phyloP scores from a whole-genome alignment of 345 rosid genomes.

The Camelina sativa region DNA sequence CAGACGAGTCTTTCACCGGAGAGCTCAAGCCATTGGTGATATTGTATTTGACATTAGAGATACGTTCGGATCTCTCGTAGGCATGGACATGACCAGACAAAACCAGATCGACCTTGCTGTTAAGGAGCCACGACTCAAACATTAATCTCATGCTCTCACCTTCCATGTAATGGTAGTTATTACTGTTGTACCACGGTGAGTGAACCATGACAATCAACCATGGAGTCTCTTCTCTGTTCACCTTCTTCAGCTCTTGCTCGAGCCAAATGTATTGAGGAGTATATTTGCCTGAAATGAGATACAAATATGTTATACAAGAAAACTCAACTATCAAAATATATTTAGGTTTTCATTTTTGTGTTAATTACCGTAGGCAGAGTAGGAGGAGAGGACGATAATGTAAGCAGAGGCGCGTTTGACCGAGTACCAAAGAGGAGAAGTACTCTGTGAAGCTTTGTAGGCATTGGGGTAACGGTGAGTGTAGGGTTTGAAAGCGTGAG shows the following conservation, averaged over 20 bases:
- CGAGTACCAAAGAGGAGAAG: slow-evolving; percentile 54
- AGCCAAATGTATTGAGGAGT: slow-evolving; percentile 50
- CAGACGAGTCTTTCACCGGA: slow-evolving; percentile 57
- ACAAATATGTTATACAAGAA: slow-evolving; percentile 15
- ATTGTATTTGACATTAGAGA: slow-evolving; percentile 57
- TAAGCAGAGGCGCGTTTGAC: slow-evolving; percentile 46
- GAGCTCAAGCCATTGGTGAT: slow-evolving; percentile 50
- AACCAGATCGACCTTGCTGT: slow-evolving; percentile 53
- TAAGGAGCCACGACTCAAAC: slow-evolving; percentile 53
- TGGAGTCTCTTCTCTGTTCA: slow-evolving; percentile 48
- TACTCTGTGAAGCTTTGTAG: slow-evolving; percentile 43
- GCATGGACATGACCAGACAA: slow-evolving; percentile 59
- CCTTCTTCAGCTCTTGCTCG: slow-evolving; percentile 42
- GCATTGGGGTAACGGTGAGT: slow-evolving; percentile 43
- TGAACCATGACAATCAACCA: slow-evolving; percentile 45
- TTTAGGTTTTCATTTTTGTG: neutral
- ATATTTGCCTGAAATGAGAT: slow-evolving; percentile 33
- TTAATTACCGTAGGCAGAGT: slow-evolving; percentile 49
- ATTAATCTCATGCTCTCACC: slow-evolving; percentile 61
- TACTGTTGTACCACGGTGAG: slow-evolving; percentile 48
- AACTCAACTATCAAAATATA: neutral
- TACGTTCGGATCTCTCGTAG: slow-evolving; percentile 59
- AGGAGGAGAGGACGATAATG: slow-evolving; percentile 50
- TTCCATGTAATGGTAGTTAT: slow-evolving; percentile 51
- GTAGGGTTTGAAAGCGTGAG: slow-evolving; percentile 46